Evolutionary conservation across 257 asterid genomes (phyloP).

Genomic region (Plantago elongata): DNA sequence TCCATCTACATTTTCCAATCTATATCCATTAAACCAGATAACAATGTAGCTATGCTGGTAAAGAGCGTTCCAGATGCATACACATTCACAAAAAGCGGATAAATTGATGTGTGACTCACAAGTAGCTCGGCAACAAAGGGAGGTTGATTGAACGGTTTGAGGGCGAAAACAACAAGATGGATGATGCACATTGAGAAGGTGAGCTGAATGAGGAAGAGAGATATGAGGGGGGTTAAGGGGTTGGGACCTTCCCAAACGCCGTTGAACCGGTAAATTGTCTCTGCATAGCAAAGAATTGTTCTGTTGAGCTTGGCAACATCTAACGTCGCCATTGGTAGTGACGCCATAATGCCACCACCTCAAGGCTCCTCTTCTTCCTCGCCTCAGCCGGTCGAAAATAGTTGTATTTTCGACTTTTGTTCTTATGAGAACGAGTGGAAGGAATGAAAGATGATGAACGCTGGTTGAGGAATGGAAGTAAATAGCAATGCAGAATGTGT

Average conservation of each 20-base stretch:
- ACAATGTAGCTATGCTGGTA: no score
- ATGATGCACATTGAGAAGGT: slow-evolving; percentile 48
- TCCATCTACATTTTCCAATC: not conserved
- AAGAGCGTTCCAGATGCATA: no score
- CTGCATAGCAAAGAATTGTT: slow-evolving; percentile 58
- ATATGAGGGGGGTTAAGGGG: slow-evolving; percentile 77
- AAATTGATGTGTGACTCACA: slow-evolving; percentile 36
- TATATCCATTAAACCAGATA: no score
- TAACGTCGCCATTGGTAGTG: not conserved
- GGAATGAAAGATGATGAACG: not conserved
- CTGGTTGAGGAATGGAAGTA: not conserved
- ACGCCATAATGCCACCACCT: slow-evolving; percentile 18
- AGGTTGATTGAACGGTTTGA: slow-evolving; percentile 71
- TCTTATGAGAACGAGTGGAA: not conserved
- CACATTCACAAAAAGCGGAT: not conserved
- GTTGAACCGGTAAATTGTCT: slow-evolving; percentile 68
- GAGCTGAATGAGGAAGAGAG: slow-evolving; percentile 78
- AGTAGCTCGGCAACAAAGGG: slow-evolving; percentile 64
- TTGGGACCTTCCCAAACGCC: slow-evolving; percentile 98
- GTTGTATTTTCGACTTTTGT: not conserved
- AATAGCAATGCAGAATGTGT: not conserved
- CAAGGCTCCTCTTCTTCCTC: slow-evolving; percentile 29
- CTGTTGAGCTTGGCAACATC: slow-evolving; percentile 32
- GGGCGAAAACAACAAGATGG: slow-evolving; percentile 39
- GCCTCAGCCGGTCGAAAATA: slow-evolving; percentile 13